Evolutionary conservation across 2,329 filamentous ascomycete genomes (phyloP), one percentile per base, ranked within the genome.

Genomic region (Exophiala xenobiotica): DNA sequence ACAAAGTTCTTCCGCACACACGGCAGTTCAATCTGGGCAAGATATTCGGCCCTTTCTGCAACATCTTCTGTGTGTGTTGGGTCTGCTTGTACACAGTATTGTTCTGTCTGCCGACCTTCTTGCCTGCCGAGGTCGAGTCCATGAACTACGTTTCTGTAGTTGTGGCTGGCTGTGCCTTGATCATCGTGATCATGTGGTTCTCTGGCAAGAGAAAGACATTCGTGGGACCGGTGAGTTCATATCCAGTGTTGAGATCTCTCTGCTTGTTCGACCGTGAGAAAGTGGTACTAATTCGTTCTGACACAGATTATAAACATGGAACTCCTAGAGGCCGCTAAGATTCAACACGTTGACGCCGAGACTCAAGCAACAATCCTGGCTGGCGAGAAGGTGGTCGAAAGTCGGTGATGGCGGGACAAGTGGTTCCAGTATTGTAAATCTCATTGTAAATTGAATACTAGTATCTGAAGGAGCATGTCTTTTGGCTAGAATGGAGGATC

Each of bases 61-160:
- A 73, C 53, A 50, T 67, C 3, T 67, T 67, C 35, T 64, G 68
- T 3, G 48, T 70, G 1, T 19, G 26, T 14, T 59, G 54, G 54
- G 61, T 64, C 26, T 43, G 61, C 43, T 57, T 69, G 22, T 65
- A 65, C 59, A 51, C 66, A 6, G 64, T 64, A 9, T 19, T 58
- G 19, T 58, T 55, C 48, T 55, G 55, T 27, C 70, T 70, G 33
- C 68, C 68, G 0, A 58, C 61, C 0, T 49, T 61, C 12, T 63
- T 71, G 59, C 76, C 74, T 0, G 70, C 74, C 0, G 72, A 70
- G 1, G 50, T 67, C 0, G 64, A 70, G 27, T 74, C 68, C 12
- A 77, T 78, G 73, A 78, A 78, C 37, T 77, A 78, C 49, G 68
- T 68, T 0, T 66, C 66, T 26, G 72, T 75, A 0, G 72, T 77